These are phyloP conservation scores for Pseudozyma pruni DNA, from an alignment of 1,284 basidiomycete species.

Conservation along the genomic window DNA sequence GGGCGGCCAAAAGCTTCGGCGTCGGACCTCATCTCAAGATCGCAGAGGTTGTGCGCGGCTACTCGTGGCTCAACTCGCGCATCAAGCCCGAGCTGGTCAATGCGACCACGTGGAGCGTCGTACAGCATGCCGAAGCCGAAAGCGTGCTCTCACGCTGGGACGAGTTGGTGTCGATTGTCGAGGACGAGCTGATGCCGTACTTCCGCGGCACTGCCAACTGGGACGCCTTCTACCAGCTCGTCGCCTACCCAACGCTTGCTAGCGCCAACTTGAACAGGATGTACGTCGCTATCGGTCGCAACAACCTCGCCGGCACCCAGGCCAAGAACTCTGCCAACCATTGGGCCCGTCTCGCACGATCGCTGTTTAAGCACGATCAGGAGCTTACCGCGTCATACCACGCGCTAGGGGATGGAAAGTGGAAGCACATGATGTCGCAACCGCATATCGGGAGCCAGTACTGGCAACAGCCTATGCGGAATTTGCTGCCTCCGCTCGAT, in stretches of 20 bases:
- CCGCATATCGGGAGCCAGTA: constrained; percentile 37
- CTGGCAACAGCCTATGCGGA: constrained; percentile 38
- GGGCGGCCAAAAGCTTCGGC: constrained; percentile 78
- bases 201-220: constrained; percentile 15
- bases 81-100: constrained; percentile 78
- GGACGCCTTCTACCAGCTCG: constrained; percentile 36
- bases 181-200: constrained; percentile 11
- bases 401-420: constrained; percentile 18
- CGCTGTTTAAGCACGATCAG: constrained; percentile 14
- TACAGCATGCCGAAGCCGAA: constrained; percentile 77
- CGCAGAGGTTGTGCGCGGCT: constrained; percentile 73
- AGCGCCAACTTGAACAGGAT: constrained; percentile 28
- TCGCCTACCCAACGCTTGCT: constrained; percentile 25
- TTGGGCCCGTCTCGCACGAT: constrained; percentile 13
- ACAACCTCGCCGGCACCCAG: constrained; percentile 29
- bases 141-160: constrained; percentile 8
- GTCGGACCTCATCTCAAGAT: constrained; percentile 68
- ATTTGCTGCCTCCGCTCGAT: constrained; percentile 12
- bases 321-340: constrained; percentile 32
- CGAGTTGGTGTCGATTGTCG: constrained; percentile 10
- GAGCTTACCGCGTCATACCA: constrained; percentile 22
- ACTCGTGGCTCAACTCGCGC: constrained; percentile 75
- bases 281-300: constrained; percentile 26
- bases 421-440: constrained; percentile 34
- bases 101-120: constrained; percentile 74